These are phyloP conservation scores for Amanita brunnescens DNA, from an alignment of 768 basidiomycete genomes.

Conservation along the genomic window DNA sequence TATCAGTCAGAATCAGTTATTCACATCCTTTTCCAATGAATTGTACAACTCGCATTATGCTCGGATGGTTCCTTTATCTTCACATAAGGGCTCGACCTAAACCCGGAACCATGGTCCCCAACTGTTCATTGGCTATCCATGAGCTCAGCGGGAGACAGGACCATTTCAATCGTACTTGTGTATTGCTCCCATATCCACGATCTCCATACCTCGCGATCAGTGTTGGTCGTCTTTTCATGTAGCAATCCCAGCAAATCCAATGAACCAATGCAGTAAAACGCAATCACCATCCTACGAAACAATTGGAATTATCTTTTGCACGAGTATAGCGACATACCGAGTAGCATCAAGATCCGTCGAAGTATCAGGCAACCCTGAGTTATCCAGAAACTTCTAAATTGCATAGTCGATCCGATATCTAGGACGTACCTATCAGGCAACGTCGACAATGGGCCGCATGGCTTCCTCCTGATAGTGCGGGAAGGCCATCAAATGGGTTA, in stretches of 20 bases:
- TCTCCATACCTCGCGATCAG: constrained; percentile 56
- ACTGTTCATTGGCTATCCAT: constrained; percentile 22
- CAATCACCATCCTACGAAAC: constrained; percentile 60
- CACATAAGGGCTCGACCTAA: constrained; percentile 71
- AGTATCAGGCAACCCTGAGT: constrained; percentile 50
- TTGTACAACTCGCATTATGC: not conserved
- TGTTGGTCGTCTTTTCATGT: constrained; percentile 33
- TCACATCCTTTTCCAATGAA: not conserved
- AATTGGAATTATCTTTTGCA: constrained; percentile 8
- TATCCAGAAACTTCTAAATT: constrained; percentile 4
- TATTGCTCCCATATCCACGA: constrained; percentile 92
- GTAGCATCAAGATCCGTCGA: constrained; percentile 67
- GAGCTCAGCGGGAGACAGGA: not conserved
- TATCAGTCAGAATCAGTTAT: constrained; percentile 18
- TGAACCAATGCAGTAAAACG: constrained; percentile 82
- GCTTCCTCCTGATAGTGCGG: constrained; percentile 32
- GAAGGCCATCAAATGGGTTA: constrained; percentile 17
- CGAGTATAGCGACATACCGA: constrained; percentile 33
- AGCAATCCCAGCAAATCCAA: constrained; percentile 67
- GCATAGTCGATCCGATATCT: not conserved
- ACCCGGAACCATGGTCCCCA: constrained; percentile 56
- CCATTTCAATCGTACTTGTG: constrained; percentile 27
- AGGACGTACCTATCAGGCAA: constrained; percentile 44
- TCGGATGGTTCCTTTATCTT: constrained; percentile 20
- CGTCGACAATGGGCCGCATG: constrained; percentile 62